These are phyloP conservation scores for Zoysia japonica DNA, from an alignment of 176 grass and related monocot species.

Conservation along the genomic window DNA sequence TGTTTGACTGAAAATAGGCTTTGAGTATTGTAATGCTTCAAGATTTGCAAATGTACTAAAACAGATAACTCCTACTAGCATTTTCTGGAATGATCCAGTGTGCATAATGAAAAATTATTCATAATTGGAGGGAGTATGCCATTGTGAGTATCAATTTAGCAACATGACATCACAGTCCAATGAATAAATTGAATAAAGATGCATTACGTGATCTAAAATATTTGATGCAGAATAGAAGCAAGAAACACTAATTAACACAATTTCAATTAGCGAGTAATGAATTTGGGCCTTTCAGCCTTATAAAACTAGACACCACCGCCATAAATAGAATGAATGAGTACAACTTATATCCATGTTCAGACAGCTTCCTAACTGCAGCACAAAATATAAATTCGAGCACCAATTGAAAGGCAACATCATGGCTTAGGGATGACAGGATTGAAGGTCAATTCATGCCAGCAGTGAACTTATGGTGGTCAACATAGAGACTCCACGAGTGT, in stretches of 20 bases:
- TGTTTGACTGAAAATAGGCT: background rate
- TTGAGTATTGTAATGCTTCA: background rate
- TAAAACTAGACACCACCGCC: background rate
- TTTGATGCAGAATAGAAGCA: background rate
- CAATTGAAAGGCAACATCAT: background rate
- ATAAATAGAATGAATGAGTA: background rate
- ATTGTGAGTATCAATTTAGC: background rate
- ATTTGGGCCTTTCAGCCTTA: background rate
- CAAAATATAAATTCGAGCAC: background rate
- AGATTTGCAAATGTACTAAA: background rate
- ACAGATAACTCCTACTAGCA: background rate
- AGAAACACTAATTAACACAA: background rate
- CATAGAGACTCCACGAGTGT: background rate
- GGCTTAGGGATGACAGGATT: background rate
- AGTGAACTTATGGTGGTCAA: background rate
- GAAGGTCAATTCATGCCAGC: background rate
- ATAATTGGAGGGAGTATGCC: background rate
- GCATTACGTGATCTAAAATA: slow-evolving; percentile 11
- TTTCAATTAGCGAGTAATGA: background rate
- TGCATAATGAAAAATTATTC: slow-evolving; percentile 3
- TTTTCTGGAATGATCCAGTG: background rate
- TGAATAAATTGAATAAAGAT: slow-evolving; percentile 20
- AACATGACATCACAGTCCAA: background rate
- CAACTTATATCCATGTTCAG: background rate
- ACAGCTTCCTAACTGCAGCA: slow-evolving; percentile 8